Base-by-base conservation (phyloP, 1,284 basidiomycete species). In the Dichomitus squalens region DNA sequence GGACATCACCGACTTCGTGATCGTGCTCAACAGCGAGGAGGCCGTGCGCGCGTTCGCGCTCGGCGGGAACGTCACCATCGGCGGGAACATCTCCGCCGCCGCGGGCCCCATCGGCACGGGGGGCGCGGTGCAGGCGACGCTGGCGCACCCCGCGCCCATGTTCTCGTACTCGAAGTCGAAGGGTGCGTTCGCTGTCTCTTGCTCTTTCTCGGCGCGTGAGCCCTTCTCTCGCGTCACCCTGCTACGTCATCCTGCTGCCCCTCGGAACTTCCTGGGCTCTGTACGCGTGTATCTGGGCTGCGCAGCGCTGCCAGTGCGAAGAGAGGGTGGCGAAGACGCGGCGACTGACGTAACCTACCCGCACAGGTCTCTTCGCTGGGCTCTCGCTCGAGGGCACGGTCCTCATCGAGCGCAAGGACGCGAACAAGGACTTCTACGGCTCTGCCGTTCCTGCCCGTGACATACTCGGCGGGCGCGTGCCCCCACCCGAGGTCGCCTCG, bases 151-250 rank as follows among this genome's bases (percentile, higher is more conserved):
- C 0, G 89, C 96, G 11, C 96, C 96, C 0, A 95, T 98, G 90
- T 99, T 98, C 76, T 94, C 93, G 64, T 98, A 98, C 75, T 95
- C 92, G 20, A 92, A 96, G 73, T 95, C 91, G 11, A 96, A 95
- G 76, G 95, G 94, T 92, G 65, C 48, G 82, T 70, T n/a, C 4
- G 40, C n/a, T 20, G 12, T 5, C 40, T 41, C 21, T 23, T 23
- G 8, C 14, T 20, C n/a, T 25, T 23, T 12, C 23, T 14, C 7
- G 7, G 14, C 14, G 9, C 29, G 2, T 44, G 41, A 23, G 41
- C 8, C 41, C 7, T 21, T 14, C 16, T 44, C 16, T 25, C 29
- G 44, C 16, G 44, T n/a, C 31, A 29, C 31, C 7, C 44, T 31
- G 44, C 29, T 47, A 27, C 27, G 25, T 8, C 6, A 27, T 27